Base-by-base conservation (phyloP, 768 basidiomycete species). In the Clavaria fumosa region DNA sequence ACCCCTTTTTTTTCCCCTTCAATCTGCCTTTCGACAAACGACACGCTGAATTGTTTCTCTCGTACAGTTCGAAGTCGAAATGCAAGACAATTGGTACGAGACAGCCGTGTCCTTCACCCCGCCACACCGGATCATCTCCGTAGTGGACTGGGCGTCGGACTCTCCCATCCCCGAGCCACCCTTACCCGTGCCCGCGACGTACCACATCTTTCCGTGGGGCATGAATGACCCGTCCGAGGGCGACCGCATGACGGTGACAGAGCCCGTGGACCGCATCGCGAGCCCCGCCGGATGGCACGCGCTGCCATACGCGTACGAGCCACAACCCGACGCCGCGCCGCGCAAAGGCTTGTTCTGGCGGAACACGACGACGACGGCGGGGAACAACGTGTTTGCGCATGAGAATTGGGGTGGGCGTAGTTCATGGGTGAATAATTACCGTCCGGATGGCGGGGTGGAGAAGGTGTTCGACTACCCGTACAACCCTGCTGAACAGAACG, bases 61-160 rank as follows among this genome's bases (percentile, higher is more conserved):
- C 31, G n/a, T n/a, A 12, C 40, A 80, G 75, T 81, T 90, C 49
- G 86, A 90, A 52, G 80, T 93, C 31, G 82, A 89, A 66, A 86
- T 93, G 81, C 52, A 77, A 51, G 78, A 95, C 59, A 96, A 90
- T 58, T 93, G 86, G 86, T 97, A 97, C 48, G 89, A 96, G 56
- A 72, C 88, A 3, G 69, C 84, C 15, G 78, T 99, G 28, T 77
- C 82, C 7, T 75, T 72, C 1, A 53, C 60, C 20, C 55, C 67
- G n/a, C 82, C 86, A 18, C 78, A 88, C 52, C 69, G 75, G 43
- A 77, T 90, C 46, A 61, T 96, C 49, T 77, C 80, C 19, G 86
- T 91, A 24, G 84, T 93, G 43, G 93, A 97, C 53, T 96, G 90
- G 91, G 89, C 79, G 1, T 78, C 81, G 14, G 88, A 91, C 52